Evolutionary conservation across 225 moss, liverwort and hornwort genomes (phyloP).

Genomic region (Ulota crispa): DNA sequence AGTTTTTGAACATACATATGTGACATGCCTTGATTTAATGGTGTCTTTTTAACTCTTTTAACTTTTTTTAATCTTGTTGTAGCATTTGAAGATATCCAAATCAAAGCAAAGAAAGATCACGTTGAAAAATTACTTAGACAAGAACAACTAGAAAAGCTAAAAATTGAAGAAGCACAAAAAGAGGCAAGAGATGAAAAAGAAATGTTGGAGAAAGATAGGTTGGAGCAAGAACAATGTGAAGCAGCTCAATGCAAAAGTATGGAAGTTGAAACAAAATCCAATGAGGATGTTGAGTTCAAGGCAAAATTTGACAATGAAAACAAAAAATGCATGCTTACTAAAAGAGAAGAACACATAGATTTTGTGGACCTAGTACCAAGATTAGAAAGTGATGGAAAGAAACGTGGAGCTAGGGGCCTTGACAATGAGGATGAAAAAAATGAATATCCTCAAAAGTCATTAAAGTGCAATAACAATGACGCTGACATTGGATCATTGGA

Average conservation of each 20-base stretch:
- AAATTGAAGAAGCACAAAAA: neutral
- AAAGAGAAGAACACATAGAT: neutral
- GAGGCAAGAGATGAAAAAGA: neutral
- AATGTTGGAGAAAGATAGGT: neutral
- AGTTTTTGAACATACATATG: neutral
- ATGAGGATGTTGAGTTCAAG: neutral
- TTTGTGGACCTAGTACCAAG: neutral
- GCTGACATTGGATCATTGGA: accelerated
- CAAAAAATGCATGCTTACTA: accelerated
- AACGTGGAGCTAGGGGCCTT: neutral
- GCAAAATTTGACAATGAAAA: neutral
- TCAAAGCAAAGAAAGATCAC: slow-evolving; percentile 51
- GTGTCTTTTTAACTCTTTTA: accelerated
- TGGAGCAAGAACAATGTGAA: neutral
- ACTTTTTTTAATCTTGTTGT: neutral
- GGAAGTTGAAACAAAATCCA: neutral
- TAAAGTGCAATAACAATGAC: neutral
- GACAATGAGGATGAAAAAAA: neutral
- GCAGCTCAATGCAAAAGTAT: neutral
- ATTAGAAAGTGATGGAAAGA: slow-evolving; percentile 26
- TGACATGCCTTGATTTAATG: accelerated
- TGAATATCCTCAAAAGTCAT: slow-evolving; percentile 30
- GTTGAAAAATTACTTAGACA: slow-evolving; percentile 18
- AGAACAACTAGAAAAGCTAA: slow-evolving; percentile 20
- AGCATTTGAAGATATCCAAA: slow-evolving; percentile 79